A percentile compares a stretch with the other conserved stretches of the same genome.
phyloP scores from a whole-genome alignment of 1,284 basidiomycete genomes.

The Neolentinus lepideus region DNA sequence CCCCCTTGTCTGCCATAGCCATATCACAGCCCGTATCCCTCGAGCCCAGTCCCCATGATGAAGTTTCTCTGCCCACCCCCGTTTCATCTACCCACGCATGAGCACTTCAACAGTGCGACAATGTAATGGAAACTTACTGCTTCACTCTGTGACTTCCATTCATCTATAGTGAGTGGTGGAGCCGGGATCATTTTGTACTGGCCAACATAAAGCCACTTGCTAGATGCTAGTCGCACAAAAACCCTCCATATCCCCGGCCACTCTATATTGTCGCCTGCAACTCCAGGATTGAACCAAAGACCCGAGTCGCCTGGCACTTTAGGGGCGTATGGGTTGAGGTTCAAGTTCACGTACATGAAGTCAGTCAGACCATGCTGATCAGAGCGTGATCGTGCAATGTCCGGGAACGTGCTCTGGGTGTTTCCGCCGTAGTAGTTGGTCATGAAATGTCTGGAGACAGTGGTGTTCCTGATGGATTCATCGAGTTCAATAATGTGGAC shows the following conservation, averaged over 20 bases:
- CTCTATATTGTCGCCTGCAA: slow-evolving; percentile 3
- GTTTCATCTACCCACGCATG: slow-evolving; percentile 9
- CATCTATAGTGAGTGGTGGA: slow-evolving; percentile 20
- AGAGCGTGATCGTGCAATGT: slow-evolving; percentile 14
- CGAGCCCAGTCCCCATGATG: slow-evolving; percentile 14
- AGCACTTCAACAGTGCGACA: background rate
- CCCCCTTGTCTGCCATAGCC: slow-evolving; percentile 11
- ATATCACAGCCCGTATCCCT: slow-evolving; percentile 12
- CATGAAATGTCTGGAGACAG: slow-evolving; percentile 23
- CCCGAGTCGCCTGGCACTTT: slow-evolving; percentile 28
- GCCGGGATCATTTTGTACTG: slow-evolving; percentile 19
- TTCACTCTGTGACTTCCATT: slow-evolving; percentile 19
- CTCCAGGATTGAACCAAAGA: slow-evolving; percentile 20
- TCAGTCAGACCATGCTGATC: slow-evolving; percentile 20
- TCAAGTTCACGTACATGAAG: slow-evolving; percentile 27
- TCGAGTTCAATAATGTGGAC: slow-evolving; percentile 3
- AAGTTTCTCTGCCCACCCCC: slow-evolving; percentile 12
- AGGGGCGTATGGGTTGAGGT: slow-evolving; percentile 28
- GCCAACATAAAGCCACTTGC: slow-evolving; percentile 27
- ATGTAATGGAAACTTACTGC: slow-evolving; percentile 4
- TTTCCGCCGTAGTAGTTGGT: slow-evolving; percentile 27
- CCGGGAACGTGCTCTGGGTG: slow-evolving; percentile 21
- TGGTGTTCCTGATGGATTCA: background rate
- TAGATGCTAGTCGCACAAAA: slow-evolving; percentile 11
- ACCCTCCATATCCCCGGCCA: background rate